These are phyloP conservation scores for Volutella citrinella DNA, from an alignment of 2,329 filamentous ascomycete species.

Conservation along the genomic window DNA sequence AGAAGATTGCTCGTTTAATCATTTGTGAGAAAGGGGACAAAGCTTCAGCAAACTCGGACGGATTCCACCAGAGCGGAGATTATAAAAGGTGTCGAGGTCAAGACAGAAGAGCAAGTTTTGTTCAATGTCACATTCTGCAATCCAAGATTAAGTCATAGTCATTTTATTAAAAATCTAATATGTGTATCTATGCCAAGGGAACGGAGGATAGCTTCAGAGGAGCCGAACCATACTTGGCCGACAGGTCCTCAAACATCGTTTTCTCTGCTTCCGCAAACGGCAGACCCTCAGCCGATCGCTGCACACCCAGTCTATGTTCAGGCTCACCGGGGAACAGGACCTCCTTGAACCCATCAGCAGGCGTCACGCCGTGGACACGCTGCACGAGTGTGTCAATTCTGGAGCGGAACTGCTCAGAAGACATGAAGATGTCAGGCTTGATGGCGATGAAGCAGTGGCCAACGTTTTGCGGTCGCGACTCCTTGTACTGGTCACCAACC, in stretches of 20 bases:
- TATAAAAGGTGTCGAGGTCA: too few relatives aligned
- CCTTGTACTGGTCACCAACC: slow-evolving; percentile 12
- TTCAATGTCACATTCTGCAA: too few relatives aligned
- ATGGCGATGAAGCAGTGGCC: slow-evolving; percentile 12
- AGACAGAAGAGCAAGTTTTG: too few relatives aligned
- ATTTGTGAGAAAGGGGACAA: too few relatives aligned
- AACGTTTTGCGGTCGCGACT: slow-evolving; percentile 9
- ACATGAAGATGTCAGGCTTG: slow-evolving; percentile 12
- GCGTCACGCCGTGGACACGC: slow-evolving; percentile 8
- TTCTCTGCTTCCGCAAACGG: slow-evolving; percentile 10
- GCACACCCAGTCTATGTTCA: slow-evolving; percentile 5
- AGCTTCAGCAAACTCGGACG: too few relatives aligned
- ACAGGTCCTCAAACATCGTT: slow-evolving; percentile 11
- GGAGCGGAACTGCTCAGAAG: slow-evolving; percentile 7
- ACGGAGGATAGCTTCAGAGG: slow-evolving; percentile 1
- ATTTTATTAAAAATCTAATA: too few relatives aligned
- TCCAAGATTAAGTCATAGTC: too few relatives aligned
- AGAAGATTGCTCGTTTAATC: too few relatives aligned
- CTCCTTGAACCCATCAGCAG: slow-evolving; percentile 9
- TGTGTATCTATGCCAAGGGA: slow-evolving; percentile 3
- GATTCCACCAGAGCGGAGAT: too few relatives aligned
- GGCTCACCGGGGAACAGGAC: slow-evolving; percentile 11
- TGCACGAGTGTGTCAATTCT: slow-evolving; percentile 11
- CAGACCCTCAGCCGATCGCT: slow-evolving; percentile 5
- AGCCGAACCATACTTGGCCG: slow-evolving; percentile 6